Percentiles rank a stretch among this genome's conserved stretches.
Conservation (phyloP, 768 basidiomycete species). For the Macrolepiota dolichaula region DNA sequence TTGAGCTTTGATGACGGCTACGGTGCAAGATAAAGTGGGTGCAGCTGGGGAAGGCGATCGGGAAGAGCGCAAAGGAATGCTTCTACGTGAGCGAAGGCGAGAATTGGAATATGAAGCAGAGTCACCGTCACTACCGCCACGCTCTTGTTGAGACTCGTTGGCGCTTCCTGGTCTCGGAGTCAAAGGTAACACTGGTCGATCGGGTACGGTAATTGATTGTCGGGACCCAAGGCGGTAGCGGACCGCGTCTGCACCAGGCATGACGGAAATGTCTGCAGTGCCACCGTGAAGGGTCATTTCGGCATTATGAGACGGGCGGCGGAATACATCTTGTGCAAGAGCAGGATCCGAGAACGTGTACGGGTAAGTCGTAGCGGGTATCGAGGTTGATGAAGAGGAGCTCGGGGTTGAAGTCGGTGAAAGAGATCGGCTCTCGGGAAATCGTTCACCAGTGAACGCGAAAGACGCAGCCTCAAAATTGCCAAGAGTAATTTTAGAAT, state of each 20-base stretch:
- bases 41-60: conserved; percentile 45
- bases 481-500: conserved; percentile 22
- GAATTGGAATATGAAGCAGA: conserved; percentile 27
- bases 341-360: conserved; percentile 59
- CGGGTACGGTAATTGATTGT: conserved; percentile 44
- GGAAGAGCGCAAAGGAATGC: conserved; percentile 37
- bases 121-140: conserved; percentile 56
- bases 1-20: conserved; percentile 89
- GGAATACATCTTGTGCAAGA: conserved; percentile 46
- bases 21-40: conserved; percentile 65
- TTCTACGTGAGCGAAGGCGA: conserved; percentile 46
- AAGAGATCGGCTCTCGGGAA: conserved; percentile 59
- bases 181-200: conserved; percentile 43
- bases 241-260: conserved; percentile 50
- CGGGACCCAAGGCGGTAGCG: conserved; percentile 57
- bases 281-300: conserved; percentile 73
- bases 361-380: conserved; percentile 60
- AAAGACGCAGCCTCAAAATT: conserved; percentile 7
- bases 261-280: conserved; percentile 61
- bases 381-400: conserved; percentile 58
- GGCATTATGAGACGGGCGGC: conserved; percentile 53
- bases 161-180: conserved; percentile 46
- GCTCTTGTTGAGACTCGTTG: conserved; percentile 47
- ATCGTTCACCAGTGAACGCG: conserved; percentile 19
- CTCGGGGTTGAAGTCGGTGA: conserved; percentile 65